Base-by-base conservation (phyloP, 1,139 yeast species). In the Saccharomyces pastorianus region DNA sequence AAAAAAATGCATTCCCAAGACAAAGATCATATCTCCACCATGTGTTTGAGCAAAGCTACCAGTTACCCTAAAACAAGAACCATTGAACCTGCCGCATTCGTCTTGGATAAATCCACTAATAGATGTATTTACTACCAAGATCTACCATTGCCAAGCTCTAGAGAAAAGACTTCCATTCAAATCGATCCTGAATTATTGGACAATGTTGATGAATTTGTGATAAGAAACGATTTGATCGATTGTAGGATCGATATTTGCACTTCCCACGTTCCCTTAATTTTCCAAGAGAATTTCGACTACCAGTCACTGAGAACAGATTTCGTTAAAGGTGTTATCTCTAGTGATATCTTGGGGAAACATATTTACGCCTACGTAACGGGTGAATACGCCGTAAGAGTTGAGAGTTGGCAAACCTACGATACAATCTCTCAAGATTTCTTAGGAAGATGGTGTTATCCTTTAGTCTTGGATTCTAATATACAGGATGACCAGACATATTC, bases 161-260 rank as follows among this genome's bases (percentile, higher is more conserved):
- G 63, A 52, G 73, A 73, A 50, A 76, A 76, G 59, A 64, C 80
- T 13, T 68, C 78, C n/a, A 78, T 91, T 32, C 78, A 80, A 56
- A 80, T 93, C 51, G 98, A 93, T 66, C 88, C 95, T 0, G 96
- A 89, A 67, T 76, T 93, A 52, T 76, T 91, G 61, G 90, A 85
- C 59, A 85, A 81, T 57, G 84, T 86, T 48, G 90, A 86, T 57
- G 91, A 87, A 57, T 82, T 93, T 61, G 80, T 81, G 9, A 76
- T 93, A 56, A 80, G 96, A 67, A 95, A 93, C 68, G 98, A 93
- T 71, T 79, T 93, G 61, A 90, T 95, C 59, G 99, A 93, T 73
- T 93, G 99, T 70, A 95, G 88, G 67, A 89, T 93, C 56, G 99
- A 93, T 72, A 89, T 93, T 57, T 93, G 99, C 71, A 78, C 97